A percentile compares a stretch with the other conserved stretches of the same genome.
These are phyloP conservation scores for Fomitopsis serialis DNA, from an alignment of 768 basidiomycete genomes.

Conservation along the genomic window DNA sequence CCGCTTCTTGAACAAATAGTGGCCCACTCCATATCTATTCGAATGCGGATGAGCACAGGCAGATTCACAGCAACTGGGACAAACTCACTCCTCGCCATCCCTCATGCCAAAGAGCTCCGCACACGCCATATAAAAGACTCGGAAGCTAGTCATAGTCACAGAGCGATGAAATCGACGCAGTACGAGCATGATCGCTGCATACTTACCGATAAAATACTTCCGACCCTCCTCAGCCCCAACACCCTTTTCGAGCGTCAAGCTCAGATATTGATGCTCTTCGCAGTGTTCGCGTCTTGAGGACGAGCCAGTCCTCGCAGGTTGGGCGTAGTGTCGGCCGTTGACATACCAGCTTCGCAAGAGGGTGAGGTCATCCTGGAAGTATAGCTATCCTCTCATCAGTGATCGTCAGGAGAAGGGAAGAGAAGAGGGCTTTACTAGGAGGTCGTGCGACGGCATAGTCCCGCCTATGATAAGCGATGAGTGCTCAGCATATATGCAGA, in stretches of 20 bases:
- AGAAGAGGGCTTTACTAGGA: slow-evolving; percentile 34
- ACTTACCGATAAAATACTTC: slow-evolving; percentile 52
- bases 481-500: neutral
- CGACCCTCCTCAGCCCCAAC: slow-evolving; percentile 41
- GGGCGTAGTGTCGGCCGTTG: slow-evolving; percentile 58
- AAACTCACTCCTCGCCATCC: slow-evolving; percentile 53
- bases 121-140: slow-evolving; percentile 70
- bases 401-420: neutral
- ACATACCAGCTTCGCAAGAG: slow-evolving; percentile 58
- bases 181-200: neutral
- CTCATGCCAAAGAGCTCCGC: slow-evolving; percentile 63
- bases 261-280: slow-evolving; percentile 45
- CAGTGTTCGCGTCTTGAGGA: slow-evolving; percentile 48
- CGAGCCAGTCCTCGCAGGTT: slow-evolving; percentile 65
- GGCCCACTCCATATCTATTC: slow-evolving; percentile 3
- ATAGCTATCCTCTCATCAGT: slow-evolving; percentile 30
- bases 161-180: neutral
- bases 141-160: slow-evolving; percentile 35
- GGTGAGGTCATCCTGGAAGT: slow-evolving; percentile 61
- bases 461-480: slow-evolving; percentile 36
- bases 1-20: slow-evolving; percentile 2
- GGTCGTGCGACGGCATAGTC: slow-evolving; percentile 65
- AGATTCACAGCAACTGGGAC: neutral
- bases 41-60: neutral
- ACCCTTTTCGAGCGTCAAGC: slow-evolving; percentile 42